Base-by-base conservation (phyloP, 768 basidiomycete genomes). In the Pleurotus djamor region DNA sequence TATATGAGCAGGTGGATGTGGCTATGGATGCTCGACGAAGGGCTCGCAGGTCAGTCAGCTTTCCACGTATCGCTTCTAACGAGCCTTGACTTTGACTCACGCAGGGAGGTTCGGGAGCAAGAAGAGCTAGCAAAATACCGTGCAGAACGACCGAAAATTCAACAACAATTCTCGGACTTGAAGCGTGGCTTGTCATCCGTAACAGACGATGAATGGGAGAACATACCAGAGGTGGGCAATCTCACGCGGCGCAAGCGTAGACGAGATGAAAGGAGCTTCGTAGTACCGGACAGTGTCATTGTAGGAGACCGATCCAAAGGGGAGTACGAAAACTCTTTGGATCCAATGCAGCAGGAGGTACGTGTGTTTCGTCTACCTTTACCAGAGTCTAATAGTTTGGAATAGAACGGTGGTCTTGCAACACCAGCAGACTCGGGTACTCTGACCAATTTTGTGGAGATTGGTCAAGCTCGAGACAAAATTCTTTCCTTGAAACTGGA, bases 401-500 rank as follows among this genome's bases (percentile, higher is more conserved):
- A 60, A 17, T 37, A 87, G 83, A 72, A 69, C 35, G 89, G 86
- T 36, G 94, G 94, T 9, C 85, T 92, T 57, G 88, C 86, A 60
- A 96, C 94, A 0, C 89, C 94, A 3, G 89, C 91, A 0, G 88
- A 89, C 14, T 80, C 82, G 3, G 94, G 92, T 4, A 81, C 88
- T 0, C 79, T 96, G 64, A 96, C 94, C 2, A 94, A 98, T 71
- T 91, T 98, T 51, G 91, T 96, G 16, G 96, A 96, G 72, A 96
- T 98, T 69, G 96, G 97, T 51, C 92, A 96, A 72, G 97, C 97
- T 37, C 86, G 96, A 65, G 95, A 97, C 71, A 96, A 92, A 72
- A 92, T 98, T 36, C 75, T 98, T 1, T 92, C 92, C 0, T 81
- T 98, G 63, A 94, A 95, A 66, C 85, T 98, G 2, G 97, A 98